A percentile compares a stretch with the other conserved stretches of the same genome.
Conservation (phyloP, 805 yeast species). For the Saccharomyces kudriavzevii region DNA sequence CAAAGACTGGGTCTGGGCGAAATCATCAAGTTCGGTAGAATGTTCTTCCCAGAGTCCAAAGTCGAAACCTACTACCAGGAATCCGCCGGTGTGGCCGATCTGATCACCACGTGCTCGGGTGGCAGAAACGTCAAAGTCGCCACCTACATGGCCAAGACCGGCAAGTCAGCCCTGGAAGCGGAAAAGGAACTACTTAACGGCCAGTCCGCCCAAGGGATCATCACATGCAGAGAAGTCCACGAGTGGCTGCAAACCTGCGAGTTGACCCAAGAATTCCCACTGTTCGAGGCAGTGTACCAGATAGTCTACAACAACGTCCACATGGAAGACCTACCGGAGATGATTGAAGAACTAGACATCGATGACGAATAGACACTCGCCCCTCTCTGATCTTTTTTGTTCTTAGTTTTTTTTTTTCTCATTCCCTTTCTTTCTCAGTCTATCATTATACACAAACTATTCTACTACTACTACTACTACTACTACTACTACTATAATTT, state of each 20-base stretch:
- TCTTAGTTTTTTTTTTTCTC: background rate
- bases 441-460: background rate
- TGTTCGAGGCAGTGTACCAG: slow-evolving; percentile 57
- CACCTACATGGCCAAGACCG: slow-evolving; percentile 70
- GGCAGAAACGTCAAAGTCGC: slow-evolving; percentile 95
- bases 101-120: slow-evolving; percentile 93
- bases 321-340: slow-evolving; percentile 65
- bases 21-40: slow-evolving; percentile 74
- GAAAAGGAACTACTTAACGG: slow-evolving; percentile 85
- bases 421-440: background rate
- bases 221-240: slow-evolving; percentile 84
- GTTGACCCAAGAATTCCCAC: slow-evolving; percentile 62
- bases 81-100: slow-evolving; percentile 95
- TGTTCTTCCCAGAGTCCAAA: slow-evolving; percentile 65
- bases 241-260: slow-evolving; percentile 50
- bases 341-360: slow-evolving; percentile 42
- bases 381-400: background rate
- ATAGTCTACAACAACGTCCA: slow-evolving; percentile 67
- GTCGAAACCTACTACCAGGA: slow-evolving; percentile 83
- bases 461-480: background rate
- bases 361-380: slow-evolving; percentile 3
- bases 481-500: background rate
- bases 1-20: slow-evolving; percentile 92
- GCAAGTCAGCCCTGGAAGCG: slow-evolving; percentile 66
- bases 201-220: slow-evolving; percentile 91